Evolutionary conservation across 192 early-diverging fungal species (phyloP), one percentile per base, ranked within the genome.

Genomic region (Podila minutissima): DNA sequence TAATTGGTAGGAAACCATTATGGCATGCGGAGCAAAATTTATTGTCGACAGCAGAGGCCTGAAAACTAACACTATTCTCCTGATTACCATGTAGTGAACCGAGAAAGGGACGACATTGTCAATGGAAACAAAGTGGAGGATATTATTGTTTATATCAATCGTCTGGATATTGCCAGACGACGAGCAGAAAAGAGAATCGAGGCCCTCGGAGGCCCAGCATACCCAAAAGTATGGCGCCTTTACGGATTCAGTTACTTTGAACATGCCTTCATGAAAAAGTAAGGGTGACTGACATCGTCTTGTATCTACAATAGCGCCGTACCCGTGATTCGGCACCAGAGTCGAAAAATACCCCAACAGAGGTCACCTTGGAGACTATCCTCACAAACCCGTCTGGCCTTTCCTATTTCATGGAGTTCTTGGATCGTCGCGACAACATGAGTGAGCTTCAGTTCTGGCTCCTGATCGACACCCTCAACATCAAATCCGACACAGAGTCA

Each of bases 371-470:
- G 50, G 81, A 81, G 37, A 88, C 89, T 41, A 89, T 94, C 22
- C 82, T 96, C 20, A 86, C 88, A 7, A 91, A 94, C 62, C 86
- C 91, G 0, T 67, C 88, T 0, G 87, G 92, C 4, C 70, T 94
- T 7, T 91, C 92, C 0, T 93, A 91, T 53, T 94, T 96, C 83
- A 91, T 90, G 70, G 95, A 94, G 75, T 94, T 92, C 76, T 91
- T 93, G 90, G 93, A 96, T 73, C 85, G 89, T 24, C 86, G 85
- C 15, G 92, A 90, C 4, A 83, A 85, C 65, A 86, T 90, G 76
- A 70, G 88, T 8, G 82, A 90, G 32, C 86, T 94, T 4, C 91
- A 93, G 63, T 94, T 93, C 67, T 94, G 93, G 93, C 70, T 94
- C 31, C 86, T 91, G 62, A 86, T 94, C 19, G 91, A 94, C 71